Evolutionary conservation across 495 filamentous ascomycete genomes (phyloP), one percentile per base, ranked within the genome.

Genomic region (Achaetomiella virescens): DNA sequence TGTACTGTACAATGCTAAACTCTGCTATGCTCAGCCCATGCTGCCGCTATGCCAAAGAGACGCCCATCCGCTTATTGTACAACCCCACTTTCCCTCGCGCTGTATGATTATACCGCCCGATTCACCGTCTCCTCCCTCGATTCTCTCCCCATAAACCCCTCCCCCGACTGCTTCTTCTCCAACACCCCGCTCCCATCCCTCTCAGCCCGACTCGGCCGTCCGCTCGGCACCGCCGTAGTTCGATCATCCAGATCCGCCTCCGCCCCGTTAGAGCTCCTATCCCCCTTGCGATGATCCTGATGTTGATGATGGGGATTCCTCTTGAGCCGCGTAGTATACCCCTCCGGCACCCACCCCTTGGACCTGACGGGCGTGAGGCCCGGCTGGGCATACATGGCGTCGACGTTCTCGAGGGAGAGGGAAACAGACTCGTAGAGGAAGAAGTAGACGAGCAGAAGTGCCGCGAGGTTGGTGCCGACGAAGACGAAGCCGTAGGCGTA

Each of bases 401-500:
- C 76, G 46, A 79, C 78, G 66, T 91, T 84, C 75, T 91, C 88
- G 40, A 92, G 77, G 35, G 80, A 82, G 35, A 84, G 75, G 47
- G 82, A 81, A 58, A 81, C 75, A 22, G 78, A 82, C 69, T 93
- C 88, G 67, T 82, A 84, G 57, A 90, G 78, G 72, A 89, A 92
- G 75, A 92, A 86, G 72, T 83, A 92, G 44, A 89, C 84, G 25
- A 89, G 64, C 3, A 84, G 48, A n/a, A 78, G 77, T 17, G 76
- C 87, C 5, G 77, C 71, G 58, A 88, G 70, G 65, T 82, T 86
- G 74, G 84, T 89, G 3, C 67, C 82, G 3, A 85, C 88, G 61
- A 92, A 91, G 57, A 95, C 81, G 68, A 88, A 92, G 33, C 89
- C 89, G 71, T 90, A 91, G 22, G 75, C 70, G 72, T 83, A 92